Base-by-base conservation (phyloP, 352 stramenopile genomes). In the Globisporangium radiosum region DNA sequence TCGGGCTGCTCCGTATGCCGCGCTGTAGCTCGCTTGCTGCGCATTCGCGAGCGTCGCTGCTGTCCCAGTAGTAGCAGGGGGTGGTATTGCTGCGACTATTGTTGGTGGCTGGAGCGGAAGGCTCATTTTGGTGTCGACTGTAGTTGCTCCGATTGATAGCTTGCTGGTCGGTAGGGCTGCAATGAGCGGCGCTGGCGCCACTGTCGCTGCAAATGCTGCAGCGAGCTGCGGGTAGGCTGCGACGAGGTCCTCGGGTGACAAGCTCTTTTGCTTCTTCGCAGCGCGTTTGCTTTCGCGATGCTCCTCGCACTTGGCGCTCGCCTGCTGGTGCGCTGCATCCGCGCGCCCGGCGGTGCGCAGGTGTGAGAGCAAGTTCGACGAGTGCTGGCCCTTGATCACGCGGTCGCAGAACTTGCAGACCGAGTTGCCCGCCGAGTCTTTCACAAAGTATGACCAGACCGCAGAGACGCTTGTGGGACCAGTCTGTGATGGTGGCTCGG, bases 341-440 rank as follows among this genome's bases (percentile, higher is more conserved):
- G 80, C 88, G 47, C 83, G 77, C 11, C 83, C 83, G 7, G 77
- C 75, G 4, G 83, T 92, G 62, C 83, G 81, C 64, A 92, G 57
- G 42, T 92, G 83, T 51, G 80, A 90, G 25, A 92, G 71, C 54
- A 92, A 64, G 57, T 92, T 92, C 60, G 76, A 88, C 65, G 80
- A 90, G 66, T 92, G 83, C 72, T 92, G 80, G 52, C 83, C 83
- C 66, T 92, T 92, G 68, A 92, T 90, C 66, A 92, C 78, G 49
- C 81, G 80, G 47, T 85, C 72, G 64, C 83, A 92, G 67, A 92
- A 90, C 68, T 92, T 92, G 71, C 83, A 92, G 47, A 90, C 62
- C 17, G 83, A 89, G 69, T 92, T 90, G 62, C 81, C 81, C 39
- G 70, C 65, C 60, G 79, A 54, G 59, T 90, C 78, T 66, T 90